phyloP scores from a whole-genome alignment of 139 green algal species.

The Chlamydomonas sp. region DNA sequence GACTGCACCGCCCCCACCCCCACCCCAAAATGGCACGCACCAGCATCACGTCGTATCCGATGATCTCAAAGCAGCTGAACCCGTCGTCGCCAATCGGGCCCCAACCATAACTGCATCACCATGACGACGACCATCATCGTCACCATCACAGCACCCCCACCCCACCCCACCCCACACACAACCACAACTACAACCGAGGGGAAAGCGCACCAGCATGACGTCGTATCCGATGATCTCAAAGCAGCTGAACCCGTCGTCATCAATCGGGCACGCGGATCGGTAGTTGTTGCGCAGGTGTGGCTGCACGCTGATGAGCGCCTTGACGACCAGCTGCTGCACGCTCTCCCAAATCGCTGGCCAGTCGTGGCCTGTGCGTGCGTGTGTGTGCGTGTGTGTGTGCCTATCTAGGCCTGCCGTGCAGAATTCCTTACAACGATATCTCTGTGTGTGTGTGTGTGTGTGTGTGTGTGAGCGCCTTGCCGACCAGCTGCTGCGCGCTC shows the following conservation, averaged over 20 bases:
- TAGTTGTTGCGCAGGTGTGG: conserved; percentile 68
- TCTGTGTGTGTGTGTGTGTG: conserved; percentile 59
- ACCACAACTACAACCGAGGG: neutral
- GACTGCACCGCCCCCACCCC: too few species aligned
- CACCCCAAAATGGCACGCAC: too few species aligned
- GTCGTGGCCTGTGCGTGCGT: too few species aligned
- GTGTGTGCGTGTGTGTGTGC: too few species aligned
- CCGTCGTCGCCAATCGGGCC: neutral
- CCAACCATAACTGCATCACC: too few species aligned
- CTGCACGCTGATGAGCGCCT: conserved; percentile 58
- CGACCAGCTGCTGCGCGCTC: conserved; percentile 48
- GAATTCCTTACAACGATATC: too few species aligned
- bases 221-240: conserved; percentile 64
- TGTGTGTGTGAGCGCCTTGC: conserved; percentile 54
- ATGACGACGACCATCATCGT: too few species aligned
- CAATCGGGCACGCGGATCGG: conserved; percentile 24
- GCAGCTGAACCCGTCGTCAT: conserved; percentile 58
- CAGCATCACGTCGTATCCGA: conserved; percentile 1
- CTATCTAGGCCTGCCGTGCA: too few species aligned
- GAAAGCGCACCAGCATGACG: too few species aligned
- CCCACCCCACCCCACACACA: neutral
- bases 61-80: conserved; percentile 58
- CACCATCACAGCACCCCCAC: neutral
- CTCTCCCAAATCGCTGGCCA: conserved; percentile 38
- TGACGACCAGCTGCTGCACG: conserved; percentile 55